Base-by-base conservation (phyloP, 177 flowering plant species). In the Vitis hybrid region DNA sequence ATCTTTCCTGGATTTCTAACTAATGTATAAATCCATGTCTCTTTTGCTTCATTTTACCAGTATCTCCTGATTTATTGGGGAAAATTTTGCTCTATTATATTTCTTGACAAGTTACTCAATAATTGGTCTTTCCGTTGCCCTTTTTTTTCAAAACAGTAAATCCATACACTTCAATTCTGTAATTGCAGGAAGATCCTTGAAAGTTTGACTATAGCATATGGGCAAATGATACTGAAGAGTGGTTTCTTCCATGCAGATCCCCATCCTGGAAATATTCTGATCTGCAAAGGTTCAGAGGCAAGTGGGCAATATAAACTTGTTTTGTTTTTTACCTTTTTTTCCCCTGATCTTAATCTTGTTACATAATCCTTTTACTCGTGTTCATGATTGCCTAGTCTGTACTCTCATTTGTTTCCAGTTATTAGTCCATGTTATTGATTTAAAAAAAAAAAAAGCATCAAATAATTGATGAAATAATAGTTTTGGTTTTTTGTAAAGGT, bases 221-320 rank as follows among this genome's bases (percentile, higher is more conserved):
- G 99, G 29, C 96, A 95, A 81, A 95, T 95, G 99, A 95, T 95
- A 75, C 80, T 95, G 87, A 93, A 85, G 88, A 88, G 90, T 84
- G 99, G 99, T 57, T 95, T 87, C 84, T 95, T 95, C 83, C 99
- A 95, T 79, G 99, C 99, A 63, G 99, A 95, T 80, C 99, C 99
- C 22, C 99, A 95, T 84, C 99, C 99, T 62, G 98, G 99, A 79
- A 95, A 95, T 78, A 93, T 95, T 67, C 74, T 93, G 70, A 90
- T 95, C 19, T 92, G 96, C 81, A 88, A 86, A 84, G 91, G 91
- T 68, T 91, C 97, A 76, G 88, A 93, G 97, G 98, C 81, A 83
- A 84, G 90, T 84, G 5, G 50, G 18, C 21, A 62, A 52, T 56
- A 21, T 39, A 12, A 8, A 60, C 26, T 19, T 15, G 9, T 73